Base-by-base conservation (phyloP, 495 filamentous ascomycete genomes). In the Parachaetomium inaequale region DNA sequence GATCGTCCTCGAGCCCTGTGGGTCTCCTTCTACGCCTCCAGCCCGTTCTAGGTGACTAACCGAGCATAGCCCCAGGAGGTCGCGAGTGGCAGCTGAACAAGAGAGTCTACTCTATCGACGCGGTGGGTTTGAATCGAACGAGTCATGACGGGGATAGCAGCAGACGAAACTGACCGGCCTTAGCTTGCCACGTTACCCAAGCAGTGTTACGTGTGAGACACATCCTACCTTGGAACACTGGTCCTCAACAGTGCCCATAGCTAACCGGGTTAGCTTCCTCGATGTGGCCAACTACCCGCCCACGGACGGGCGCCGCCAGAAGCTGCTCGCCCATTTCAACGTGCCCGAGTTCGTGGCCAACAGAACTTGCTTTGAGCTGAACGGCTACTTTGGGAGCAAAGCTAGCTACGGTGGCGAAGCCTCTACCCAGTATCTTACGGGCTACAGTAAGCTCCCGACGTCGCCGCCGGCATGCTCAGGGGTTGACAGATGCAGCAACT, bases 341-440 rank as follows among this genome's bases (percentile, higher is more conserved):
- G 67, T 70, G 29, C 67, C 67, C n/a, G 10, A 17, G 10, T 70
- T 63, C 32, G 55, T 70, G n/a, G 65, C 59, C 21, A 63, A 53
- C 29, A 40, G 63, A 17, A 67, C 67, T 14, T 70, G 67, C 45
- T 67, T 70, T 29, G 67, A 70, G 36, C 15, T 70, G 4, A 70
- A 67, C 51, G 67, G 65, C 40, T 70, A 62, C 62, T 67, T 64
- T 47, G 67, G 67, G 7, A 55, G 56, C 51, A 62, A 54, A 4
- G 34, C 59, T 29, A 49, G n/a, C 21, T 67, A 58, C 36, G 46
- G 55, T 25, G 58, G 61, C 31, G 25, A 28, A 28, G 45, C 34
- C 40, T n/a, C 8, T 6, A 21, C 21, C 8, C 53, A 56, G 14
- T 43, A 17, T 50, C 31, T 66, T 7, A 59, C 36, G 17, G 58